Percentiles rank a stretch among this genome's conserved stretches.
Evolutionary conservation across 2,329 filamentous ascomycete species (phyloP).

Genomic region (Aspergillus pseudonomiae): DNA sequence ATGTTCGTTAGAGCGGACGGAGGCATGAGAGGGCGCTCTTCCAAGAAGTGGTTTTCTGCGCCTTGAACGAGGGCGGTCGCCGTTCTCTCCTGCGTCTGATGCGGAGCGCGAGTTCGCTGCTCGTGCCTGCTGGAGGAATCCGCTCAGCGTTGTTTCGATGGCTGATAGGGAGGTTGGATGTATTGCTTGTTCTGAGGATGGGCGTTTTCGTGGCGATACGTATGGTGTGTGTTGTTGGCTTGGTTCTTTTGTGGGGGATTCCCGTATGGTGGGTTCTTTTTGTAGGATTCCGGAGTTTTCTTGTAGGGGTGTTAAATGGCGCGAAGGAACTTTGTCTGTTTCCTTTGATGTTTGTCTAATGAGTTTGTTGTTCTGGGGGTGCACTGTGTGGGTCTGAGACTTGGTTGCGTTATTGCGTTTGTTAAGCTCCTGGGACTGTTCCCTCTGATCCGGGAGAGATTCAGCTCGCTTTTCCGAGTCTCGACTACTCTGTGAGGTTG

Average conservation of each 20-base stretch:
- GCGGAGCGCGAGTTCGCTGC: slow-evolving; percentile 34
- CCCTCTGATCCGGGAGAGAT: slow-evolving; percentile 22
- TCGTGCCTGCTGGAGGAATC: slow-evolving; percentile 45
- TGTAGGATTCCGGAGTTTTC: not conserved
- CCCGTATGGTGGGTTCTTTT: not conserved
- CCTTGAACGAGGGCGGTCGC: slow-evolving; percentile 24
- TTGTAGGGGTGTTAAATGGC: not conserved
- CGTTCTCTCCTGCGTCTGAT: slow-evolving; percentile 23
- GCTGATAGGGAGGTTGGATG: slow-evolving; percentile 28
- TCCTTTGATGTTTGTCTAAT: not conserved
- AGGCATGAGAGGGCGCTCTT: slow-evolving; percentile 45
- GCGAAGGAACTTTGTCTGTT: not conserved
- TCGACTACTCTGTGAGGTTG: slow-evolving; percentile 24
- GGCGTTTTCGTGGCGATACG: slow-evolving; percentile 21
- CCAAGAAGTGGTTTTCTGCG: slow-evolving; percentile 45
- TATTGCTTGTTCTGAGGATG: slow-evolving; percentile 16
- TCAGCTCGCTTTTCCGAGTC: slow-evolving; percentile 23
- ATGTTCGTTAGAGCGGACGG: slow-evolving; percentile 29
- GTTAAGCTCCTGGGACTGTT: slow-evolving; percentile 9
- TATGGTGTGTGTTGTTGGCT: not conserved
- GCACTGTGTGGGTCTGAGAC: not conserved
- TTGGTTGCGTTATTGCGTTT: slow-evolving; percentile 9
- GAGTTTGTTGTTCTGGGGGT: not conserved
- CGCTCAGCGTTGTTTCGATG: slow-evolving; percentile 43
- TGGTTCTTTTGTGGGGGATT: slow-evolving; percentile 1